Conservation (phyloP, 352 stramenopile genomes). For the Pythium coloratum region DNA sequence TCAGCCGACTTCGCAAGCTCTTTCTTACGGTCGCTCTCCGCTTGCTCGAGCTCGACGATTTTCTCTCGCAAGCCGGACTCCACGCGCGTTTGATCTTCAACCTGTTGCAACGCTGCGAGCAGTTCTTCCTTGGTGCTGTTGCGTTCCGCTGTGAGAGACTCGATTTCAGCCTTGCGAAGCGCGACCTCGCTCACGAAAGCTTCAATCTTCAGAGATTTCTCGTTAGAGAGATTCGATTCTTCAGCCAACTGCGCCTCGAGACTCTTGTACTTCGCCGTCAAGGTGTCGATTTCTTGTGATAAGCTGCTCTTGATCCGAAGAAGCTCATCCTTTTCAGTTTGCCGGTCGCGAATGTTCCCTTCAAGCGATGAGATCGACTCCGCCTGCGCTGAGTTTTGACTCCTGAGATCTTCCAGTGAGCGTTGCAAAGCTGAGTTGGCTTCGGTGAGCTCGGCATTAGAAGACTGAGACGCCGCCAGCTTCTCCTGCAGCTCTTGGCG, state of each 20-base stretch:
- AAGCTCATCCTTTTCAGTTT: too few species aligned
- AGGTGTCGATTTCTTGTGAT: too few species aligned
- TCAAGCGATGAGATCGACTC: too few species aligned
- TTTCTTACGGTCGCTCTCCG: neutral
- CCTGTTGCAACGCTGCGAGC: neutral
- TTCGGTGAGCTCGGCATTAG: too few species aligned
- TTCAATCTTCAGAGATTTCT: slow-evolving; percentile 9
- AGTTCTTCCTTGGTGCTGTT: neutral
- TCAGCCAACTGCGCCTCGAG: too few species aligned
- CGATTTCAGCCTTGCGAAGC: neutral
- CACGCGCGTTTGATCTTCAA: neutral
- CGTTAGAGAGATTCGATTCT: neutral
- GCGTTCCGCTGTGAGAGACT: neutral
- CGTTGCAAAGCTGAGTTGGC: too few species aligned
- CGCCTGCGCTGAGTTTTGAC: too few species aligned
- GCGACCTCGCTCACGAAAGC: neutral
- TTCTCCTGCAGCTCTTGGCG: neutral
- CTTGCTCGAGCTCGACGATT: neutral
- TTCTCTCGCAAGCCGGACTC: neutral
- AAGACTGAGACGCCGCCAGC: neutral
- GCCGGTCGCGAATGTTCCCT: too few species aligned
- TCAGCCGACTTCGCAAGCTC: slow-evolving; percentile 6
- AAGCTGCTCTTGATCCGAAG: too few species aligned
- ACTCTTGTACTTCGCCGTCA: too few species aligned
- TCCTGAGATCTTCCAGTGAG: too few species aligned